Percentiles rank a stretch among this genome's conserved stretches.
phyloP scores from a whole-genome alignment of 176 grass and related monocot species.

The Zoysia pacifica region DNA sequence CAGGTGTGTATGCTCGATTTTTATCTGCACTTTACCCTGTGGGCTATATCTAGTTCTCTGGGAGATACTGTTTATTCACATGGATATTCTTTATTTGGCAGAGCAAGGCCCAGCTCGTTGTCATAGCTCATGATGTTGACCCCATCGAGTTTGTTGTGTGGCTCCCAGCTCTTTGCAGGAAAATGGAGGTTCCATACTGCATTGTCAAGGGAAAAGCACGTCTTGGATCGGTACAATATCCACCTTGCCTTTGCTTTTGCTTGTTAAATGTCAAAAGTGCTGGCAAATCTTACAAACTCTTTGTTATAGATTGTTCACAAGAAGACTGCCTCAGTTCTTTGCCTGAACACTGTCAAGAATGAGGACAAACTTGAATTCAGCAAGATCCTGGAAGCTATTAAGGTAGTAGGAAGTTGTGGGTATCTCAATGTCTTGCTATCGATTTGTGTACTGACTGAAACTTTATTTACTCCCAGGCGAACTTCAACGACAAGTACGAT shows the following conservation, averaged over 20 bases:
- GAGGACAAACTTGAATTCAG: constrained; percentile 64
- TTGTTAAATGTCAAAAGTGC: background rate
- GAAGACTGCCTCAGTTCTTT: constrained; percentile 56
- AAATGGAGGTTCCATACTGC: constrained; percentile 73
- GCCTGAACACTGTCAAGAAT: constrained; percentile 55
- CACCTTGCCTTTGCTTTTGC: background rate
- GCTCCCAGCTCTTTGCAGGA: constrained; percentile 68
- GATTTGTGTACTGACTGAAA: background rate
- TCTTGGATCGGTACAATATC: constrained; percentile 54
- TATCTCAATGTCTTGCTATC: background rate
- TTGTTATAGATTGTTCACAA: constrained; percentile 54
- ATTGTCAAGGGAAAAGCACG: constrained; percentile 70
- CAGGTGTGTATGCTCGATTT: constrained; percentile 28
- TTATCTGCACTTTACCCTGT: background rate
- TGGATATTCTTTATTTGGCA: constrained; percentile 2
- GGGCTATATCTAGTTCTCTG: background rate
- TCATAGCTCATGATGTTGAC: constrained; percentile 73
- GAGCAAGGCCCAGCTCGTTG: constrained; percentile 65
- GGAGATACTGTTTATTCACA: background rate
- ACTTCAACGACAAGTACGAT: constrained; percentile 59
- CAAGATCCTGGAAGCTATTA: constrained; percentile 60
- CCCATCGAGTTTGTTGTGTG: constrained; percentile 66
- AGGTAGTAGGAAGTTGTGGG: constrained; percentile 28
- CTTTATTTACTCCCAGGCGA: constrained; percentile 3
- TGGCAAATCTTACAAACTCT: background rate